A percentile compares a stretch with the other conserved stretches of the same genome.
These are phyloP conservation scores for Trichoderma reesei DNA, from an alignment of 495 filamentous ascomycete species.

Conservation along the genomic window DNA sequence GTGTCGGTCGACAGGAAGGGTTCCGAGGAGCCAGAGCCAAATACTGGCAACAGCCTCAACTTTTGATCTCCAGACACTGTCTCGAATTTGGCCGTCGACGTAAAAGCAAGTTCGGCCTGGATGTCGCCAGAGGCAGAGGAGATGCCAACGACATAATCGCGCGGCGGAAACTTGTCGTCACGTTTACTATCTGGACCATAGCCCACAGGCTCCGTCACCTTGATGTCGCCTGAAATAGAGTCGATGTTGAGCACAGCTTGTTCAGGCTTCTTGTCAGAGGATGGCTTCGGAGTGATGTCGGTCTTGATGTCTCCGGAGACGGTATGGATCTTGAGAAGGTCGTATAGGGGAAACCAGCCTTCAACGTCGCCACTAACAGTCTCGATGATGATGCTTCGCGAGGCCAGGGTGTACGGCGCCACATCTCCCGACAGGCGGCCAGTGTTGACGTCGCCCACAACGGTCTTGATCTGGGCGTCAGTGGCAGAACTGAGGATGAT, in stretches of 20 bases:
- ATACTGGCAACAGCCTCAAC: constrained; percentile 28
- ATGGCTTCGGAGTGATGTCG: constrained; percentile 27
- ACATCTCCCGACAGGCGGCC: constrained; percentile 10
- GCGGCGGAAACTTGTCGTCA: constrained; percentile 21
- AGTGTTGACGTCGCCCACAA: constrained; percentile 21
- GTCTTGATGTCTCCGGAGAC: constrained; percentile 29
- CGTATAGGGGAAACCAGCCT: constrained; percentile 35
- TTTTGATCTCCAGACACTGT: constrained; percentile 21
- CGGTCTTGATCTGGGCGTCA: constrained; percentile 16
- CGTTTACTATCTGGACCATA: not conserved
- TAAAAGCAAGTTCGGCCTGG: constrained; percentile 23
- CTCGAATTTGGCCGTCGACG: constrained; percentile 15
- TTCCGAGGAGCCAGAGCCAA: constrained; percentile 13
- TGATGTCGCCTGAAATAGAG: constrained; percentile 27
- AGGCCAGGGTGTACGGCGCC: constrained; percentile 19
- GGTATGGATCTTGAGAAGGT: constrained; percentile 28
- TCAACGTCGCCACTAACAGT: constrained; percentile 28
- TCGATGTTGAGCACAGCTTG: constrained; percentile 26
- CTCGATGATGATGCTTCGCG: constrained; percentile 23
- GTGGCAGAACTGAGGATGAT: constrained; percentile 23
- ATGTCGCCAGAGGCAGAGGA: constrained; percentile 27
- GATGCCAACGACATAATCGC: constrained; percentile 33
- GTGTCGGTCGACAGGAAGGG: constrained; percentile 22
- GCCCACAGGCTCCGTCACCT: constrained; percentile 27
- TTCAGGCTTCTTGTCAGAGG: constrained; percentile 16